A percentile compares a stretch with the other conserved stretches of the same genome.
Conservation (phyloP, 2,329 filamentous ascomycete species). For the Arthrinium phaeospermum region DNA sequence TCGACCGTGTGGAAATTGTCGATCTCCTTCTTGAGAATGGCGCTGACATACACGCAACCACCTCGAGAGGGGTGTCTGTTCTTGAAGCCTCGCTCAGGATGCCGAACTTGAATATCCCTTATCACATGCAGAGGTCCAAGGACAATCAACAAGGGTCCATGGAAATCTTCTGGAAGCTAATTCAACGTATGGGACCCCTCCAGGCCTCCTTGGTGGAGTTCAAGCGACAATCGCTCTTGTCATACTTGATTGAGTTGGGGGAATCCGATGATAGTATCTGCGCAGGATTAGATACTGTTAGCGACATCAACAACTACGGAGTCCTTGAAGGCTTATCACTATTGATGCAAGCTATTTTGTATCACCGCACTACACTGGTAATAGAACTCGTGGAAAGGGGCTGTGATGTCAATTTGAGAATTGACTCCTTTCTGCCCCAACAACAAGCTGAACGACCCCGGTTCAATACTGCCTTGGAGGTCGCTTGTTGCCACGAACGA, state of each 20-base stretch:
- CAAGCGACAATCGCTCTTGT: background rate
- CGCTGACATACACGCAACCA: background rate
- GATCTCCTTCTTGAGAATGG: background rate
- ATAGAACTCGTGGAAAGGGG: background rate
- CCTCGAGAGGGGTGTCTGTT: background rate
- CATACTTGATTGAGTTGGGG: background rate
- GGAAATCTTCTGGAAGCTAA: background rate
- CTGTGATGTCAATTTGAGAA: background rate
- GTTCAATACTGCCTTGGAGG: background rate
- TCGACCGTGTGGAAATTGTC: background rate
- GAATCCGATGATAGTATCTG: background rate
- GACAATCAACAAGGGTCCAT: background rate
- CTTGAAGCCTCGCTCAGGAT: background rate
- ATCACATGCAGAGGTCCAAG: too few relatives aligned
- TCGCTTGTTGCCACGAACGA: background rate
- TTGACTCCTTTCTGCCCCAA: background rate
- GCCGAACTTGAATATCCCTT: too few relatives aligned
- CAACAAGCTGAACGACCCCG: accelerated
- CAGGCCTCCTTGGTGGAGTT: background rate
- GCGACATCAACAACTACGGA: background rate
- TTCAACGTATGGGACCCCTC: background rate
- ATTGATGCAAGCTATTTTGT: background rate
- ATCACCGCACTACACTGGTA: background rate
- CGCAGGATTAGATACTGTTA: background rate
- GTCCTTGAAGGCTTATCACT: accelerated